Evolutionary conservation across 192 early-diverging fungal species (phyloP).

Genomic region (Phycomyces blakesleeanus): DNA sequence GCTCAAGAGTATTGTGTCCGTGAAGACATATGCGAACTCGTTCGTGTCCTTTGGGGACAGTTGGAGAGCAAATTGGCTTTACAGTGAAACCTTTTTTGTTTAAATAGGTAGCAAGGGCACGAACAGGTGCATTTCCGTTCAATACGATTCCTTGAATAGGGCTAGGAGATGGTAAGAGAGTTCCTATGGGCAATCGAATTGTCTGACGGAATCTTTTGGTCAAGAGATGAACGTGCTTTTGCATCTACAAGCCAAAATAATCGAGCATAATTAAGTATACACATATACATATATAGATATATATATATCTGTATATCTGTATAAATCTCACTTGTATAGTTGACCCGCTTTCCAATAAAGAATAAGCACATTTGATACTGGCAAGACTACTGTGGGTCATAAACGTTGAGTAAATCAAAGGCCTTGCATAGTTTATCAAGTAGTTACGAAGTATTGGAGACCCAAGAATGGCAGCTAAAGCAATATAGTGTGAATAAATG

Average conservation of each 20-base stretch:
- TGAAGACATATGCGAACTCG: slow-evolving; percentile 85
- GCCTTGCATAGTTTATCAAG: slow-evolving; percentile 78
- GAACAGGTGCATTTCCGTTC: slow-evolving; percentile 56
- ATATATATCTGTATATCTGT: neutral
- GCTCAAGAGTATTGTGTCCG: slow-evolving; percentile 62
- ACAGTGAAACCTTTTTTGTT: slow-evolving; percentile 60
- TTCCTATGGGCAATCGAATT: slow-evolving; percentile 42
- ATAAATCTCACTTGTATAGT: slow-evolving; percentile 44
- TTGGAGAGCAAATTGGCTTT: slow-evolving; percentile 74
- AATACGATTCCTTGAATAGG: slow-evolving; percentile 80
- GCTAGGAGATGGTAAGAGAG: slow-evolving; percentile 59
- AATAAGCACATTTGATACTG: slow-evolving; percentile 64
- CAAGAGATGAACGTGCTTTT: slow-evolving; percentile 38
- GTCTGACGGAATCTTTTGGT: slow-evolving; percentile 51
- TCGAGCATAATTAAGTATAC: slow-evolving; percentile 4
- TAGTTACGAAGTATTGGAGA: slow-evolving; percentile 58
- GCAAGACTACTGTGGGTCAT: slow-evolving; percentile 62
- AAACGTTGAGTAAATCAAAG: slow-evolving; percentile 80
- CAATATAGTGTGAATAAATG: no score
- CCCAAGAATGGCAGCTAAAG: slow-evolving; percentile 68
- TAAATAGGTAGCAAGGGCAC: slow-evolving; percentile 39
- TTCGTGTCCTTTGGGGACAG: slow-evolving; percentile 73
- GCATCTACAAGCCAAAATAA: slow-evolving; percentile 36
- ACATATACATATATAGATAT: no score
- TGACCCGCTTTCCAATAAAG: slow-evolving; percentile 49